Percentiles rank a stretch among this genome's conserved stretches.
Conservation (phyloP, 1,139 yeast genomes). For the Saccharomyces pastorianus region DNA sequence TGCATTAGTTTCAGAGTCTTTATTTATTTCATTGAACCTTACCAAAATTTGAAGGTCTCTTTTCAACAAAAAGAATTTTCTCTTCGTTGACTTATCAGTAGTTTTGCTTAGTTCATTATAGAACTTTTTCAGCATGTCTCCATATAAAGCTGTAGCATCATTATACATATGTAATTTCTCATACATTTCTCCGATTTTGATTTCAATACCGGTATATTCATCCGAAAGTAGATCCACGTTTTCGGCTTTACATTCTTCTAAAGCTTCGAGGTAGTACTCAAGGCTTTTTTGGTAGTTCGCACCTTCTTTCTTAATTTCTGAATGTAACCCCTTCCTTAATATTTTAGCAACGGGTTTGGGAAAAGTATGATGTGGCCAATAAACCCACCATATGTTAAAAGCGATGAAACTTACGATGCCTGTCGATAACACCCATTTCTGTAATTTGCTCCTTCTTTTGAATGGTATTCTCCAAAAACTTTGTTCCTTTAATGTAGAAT, state of each 20-base stretch:
- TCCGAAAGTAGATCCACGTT: constrained; percentile 53
- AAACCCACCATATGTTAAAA: constrained; percentile 41
- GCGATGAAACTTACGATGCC: constrained; percentile 21
- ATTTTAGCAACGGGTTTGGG: constrained; percentile 51
- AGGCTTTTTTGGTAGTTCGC: constrained; percentile 58
- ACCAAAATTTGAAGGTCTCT: constrained; percentile 63
- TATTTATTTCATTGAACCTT: constrained; percentile 51
- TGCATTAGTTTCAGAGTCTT: constrained; percentile 44
- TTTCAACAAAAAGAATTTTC: constrained; percentile 52
- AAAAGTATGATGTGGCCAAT: constrained; percentile 54
- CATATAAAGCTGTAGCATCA: constrained; percentile 58
- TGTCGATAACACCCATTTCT: background rate
- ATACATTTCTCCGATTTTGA: constrained; percentile 81
- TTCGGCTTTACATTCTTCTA: constrained; percentile 38
- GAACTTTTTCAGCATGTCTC: constrained; percentile 56
- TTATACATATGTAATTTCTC: constrained; percentile 51
- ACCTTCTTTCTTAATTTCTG: constrained; percentile 63
- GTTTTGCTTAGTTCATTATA: constrained; percentile 42
- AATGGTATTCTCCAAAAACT: background rate
- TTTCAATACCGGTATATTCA: constrained; percentile 77
- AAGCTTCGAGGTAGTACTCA: constrained; percentile 53
- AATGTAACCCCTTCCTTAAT: constrained; percentile 70
- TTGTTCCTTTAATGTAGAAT: background rate
- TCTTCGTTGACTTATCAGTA: constrained; percentile 25
- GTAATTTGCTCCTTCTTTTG: background rate